phyloP scores from a whole-genome alignment of 2,329 filamentous ascomycete genomes.

The Dendryphion nanum region DNA sequence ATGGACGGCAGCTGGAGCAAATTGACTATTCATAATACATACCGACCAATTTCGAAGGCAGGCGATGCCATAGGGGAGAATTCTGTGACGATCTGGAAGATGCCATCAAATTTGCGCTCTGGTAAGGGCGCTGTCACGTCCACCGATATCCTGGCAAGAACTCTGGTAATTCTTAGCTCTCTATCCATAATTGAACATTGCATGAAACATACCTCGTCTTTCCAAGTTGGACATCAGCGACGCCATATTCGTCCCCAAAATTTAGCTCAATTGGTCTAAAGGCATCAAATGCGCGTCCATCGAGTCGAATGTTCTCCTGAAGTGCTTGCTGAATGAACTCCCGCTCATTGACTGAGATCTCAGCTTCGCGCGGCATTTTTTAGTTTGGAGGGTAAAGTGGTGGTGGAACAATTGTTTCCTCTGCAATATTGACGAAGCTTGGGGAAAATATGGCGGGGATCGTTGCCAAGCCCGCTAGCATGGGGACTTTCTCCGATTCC shows the following conservation, averaged over 20 bases:
- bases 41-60: constrained; percentile 80
- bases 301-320: constrained; percentile 75
- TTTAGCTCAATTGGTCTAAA: constrained; percentile 74
- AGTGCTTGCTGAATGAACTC: constrained; percentile 83
- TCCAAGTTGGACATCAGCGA: constrained; percentile 81
- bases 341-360: constrained; percentile 85
- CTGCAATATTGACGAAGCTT: too few relatives aligned
- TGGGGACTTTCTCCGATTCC: too few relatives aligned
- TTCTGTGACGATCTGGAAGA: constrained; percentile 90
- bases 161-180: constrained; percentile 50
- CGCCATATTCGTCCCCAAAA: constrained; percentile 89
- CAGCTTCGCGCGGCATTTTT: constrained; percentile 86
- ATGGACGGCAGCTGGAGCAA: constrained; percentile 3
- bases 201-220: constrained; percentile 70
- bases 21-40: constrained; percentile 22
- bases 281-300: constrained; percentile 78
- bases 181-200: neutral
- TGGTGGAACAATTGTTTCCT: too few relatives aligned
- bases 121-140: constrained; percentile 82
- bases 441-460: too few relatives aligned
- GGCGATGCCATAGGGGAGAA: constrained; percentile 90
- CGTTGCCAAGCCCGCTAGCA: too few relatives aligned
- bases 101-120: constrained; percentile 90
- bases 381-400: too few relatives aligned
- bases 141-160: constrained; percentile 81